Conservation (phyloP, 768 basidiomycete genomes). For the Holtermannia corniformis region DNA sequence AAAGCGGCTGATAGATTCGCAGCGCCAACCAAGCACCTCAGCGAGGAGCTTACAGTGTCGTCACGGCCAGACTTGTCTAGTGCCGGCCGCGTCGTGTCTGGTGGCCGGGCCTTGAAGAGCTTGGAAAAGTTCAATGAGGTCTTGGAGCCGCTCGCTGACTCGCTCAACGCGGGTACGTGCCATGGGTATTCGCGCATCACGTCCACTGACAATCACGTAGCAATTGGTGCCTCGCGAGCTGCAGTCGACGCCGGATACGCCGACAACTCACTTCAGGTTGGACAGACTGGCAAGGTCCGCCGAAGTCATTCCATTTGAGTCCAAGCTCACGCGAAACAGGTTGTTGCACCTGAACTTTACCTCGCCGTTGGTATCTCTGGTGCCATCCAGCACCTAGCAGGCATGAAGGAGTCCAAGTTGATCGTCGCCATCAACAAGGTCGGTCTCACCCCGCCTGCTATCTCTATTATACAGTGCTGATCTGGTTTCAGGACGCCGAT, state of each 20-base stretch:
- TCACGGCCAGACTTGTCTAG: constrained; percentile 85
- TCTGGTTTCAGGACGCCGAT: constrained; percentile 64
- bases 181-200: background rate
- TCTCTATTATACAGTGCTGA: background rate
- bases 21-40: constrained; percentile 43
- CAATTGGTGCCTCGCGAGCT: constrained; percentile 94
- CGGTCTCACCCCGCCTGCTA: constrained; percentile 10
- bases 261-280: constrained; percentile 96
- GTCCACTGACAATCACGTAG: constrained; percentile 40
- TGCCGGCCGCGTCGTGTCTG: constrained; percentile 81
- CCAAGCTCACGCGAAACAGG: constrained; percentile 32
- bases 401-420: constrained; percentile 98
- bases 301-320: background rate
- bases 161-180: constrained; percentile 58
- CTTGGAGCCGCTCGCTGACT: constrained; percentile 85
- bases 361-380: constrained; percentile 95
- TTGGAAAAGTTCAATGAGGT: constrained; percentile 82
- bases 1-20: background rate
- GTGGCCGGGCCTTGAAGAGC: constrained; percentile 88
- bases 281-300: constrained; percentile 80
- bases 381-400: constrained; percentile 96
- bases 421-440: constrained; percentile 98
- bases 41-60: constrained; percentile 65
- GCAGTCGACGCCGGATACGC: constrained; percentile 98
- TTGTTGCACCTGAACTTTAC: constrained; percentile 93